Evolutionary conservation across 2,329 filamentous ascomycete species (phyloP).

Genomic region (Capronia coronata): DNA sequence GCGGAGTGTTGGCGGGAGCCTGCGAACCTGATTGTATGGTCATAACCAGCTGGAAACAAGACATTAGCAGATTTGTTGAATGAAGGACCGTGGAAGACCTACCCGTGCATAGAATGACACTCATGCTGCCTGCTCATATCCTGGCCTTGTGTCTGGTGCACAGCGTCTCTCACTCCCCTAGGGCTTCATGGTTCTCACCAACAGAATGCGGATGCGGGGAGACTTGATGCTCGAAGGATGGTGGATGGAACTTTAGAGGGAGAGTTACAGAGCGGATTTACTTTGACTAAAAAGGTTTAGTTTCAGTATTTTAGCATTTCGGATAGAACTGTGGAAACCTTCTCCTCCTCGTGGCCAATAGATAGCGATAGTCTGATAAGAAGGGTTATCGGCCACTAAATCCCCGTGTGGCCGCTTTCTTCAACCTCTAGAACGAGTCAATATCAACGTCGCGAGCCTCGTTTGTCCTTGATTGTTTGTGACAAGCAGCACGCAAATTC

Average conservation of each 20-base stretch:
- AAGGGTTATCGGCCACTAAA: neutral
- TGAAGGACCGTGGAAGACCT: slow-evolving; percentile 27
- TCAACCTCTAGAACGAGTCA: neutral
- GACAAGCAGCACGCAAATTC: neutral
- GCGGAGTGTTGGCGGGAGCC: slow-evolving; percentile 1
- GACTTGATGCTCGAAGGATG: no score
- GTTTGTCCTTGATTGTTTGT: neutral
- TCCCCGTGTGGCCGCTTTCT: neutral
- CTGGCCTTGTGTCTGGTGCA: neutral
- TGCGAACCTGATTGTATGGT: slow-evolving; percentile 65
- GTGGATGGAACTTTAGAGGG: no score
- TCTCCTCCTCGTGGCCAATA: no score
- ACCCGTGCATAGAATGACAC: slow-evolving; percentile 63
- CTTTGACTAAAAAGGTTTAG: neutral
- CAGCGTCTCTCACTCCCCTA: neutral
- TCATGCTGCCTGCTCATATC: slow-evolving; percentile 42
- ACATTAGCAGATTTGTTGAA: slow-evolving; percentile 23
- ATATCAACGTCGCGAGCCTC: neutral
- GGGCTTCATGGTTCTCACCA: neutral
- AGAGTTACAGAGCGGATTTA: neutral
- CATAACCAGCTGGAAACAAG: slow-evolving; percentile 58
- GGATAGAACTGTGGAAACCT: neutral
- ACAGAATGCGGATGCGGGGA: neutral
- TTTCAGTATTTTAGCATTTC: neutral
- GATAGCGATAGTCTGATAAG: neutral